Conservation (phyloP, 768 basidiomycete genomes). For the Cystobasidium ongulense region DNA sequence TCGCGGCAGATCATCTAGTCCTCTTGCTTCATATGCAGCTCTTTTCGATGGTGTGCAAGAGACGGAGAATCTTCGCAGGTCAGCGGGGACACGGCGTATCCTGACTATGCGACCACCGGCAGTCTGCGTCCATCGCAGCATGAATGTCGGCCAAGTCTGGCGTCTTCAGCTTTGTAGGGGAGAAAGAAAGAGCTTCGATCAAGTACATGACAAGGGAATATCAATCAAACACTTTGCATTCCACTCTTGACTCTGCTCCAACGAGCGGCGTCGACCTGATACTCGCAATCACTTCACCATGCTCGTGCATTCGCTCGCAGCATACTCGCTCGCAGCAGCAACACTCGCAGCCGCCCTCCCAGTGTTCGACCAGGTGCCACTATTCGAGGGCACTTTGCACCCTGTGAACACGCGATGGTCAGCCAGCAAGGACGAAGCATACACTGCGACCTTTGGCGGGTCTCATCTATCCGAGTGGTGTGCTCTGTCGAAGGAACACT, state of each 20-base stretch:
- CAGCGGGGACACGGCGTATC: background rate
- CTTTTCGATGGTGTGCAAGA: background rate
- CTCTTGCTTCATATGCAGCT: background rate
- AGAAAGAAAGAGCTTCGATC: background rate
- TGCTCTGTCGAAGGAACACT: conserved; percentile 11
- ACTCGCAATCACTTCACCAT: background rate
- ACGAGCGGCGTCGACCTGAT: no score
- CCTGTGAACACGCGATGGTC: background rate
- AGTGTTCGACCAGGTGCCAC: background rate
- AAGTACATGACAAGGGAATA: background rate
- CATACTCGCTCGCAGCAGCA: background rate
- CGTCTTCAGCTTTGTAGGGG: no score
- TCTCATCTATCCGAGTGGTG: conserved; percentile 26
- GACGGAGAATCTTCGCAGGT: background rate
- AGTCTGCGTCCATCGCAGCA: background rate
- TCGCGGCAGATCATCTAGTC: background rate
- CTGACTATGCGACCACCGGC: background rate
- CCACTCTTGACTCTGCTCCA: background rate
- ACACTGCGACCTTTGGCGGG: conserved; percentile 2
- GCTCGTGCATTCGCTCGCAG: background rate
- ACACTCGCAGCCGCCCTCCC: background rate
- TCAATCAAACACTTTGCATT: no score
- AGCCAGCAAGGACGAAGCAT: background rate
- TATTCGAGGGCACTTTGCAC: background rate
- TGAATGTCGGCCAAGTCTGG: background rate